phyloP scores from a whole-genome alignment of 2,329 filamentous ascomycete species.

The Escovopsis sp. region DNA sequence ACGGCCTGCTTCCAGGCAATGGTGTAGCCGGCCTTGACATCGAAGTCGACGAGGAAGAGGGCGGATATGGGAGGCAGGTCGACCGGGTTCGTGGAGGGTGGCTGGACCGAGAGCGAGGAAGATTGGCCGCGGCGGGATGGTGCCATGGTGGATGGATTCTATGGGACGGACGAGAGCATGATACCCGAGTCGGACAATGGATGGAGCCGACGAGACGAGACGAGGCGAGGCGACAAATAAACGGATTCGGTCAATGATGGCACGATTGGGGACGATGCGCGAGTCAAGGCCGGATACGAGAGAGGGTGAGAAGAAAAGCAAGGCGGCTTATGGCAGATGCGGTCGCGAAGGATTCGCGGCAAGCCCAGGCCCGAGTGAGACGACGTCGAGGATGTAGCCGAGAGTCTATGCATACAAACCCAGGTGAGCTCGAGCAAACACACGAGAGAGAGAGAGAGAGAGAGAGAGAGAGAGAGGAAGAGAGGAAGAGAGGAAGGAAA shows the following conservation, averaged over 20 bases:
- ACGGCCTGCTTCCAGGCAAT: slow-evolving; percentile 74
- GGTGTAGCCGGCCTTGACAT: slow-evolving; percentile 83
- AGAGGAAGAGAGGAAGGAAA: background rate
- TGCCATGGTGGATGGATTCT: slow-evolving; percentile 19
- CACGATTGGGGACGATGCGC: too few relatives aligned
- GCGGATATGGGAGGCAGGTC: slow-evolving; percentile 43
- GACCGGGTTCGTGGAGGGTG: slow-evolving; percentile 14
- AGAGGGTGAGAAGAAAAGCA: background rate
- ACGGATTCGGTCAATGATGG: background rate
- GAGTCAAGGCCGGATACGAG: background rate
- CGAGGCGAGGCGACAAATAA: background rate
- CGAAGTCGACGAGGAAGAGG: slow-evolving; percentile 80
- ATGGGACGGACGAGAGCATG: slow-evolving; percentile 14
- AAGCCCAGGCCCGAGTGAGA: background rate
- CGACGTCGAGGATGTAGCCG: background rate
- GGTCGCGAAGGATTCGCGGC: background rate
- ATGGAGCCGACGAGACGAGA: background rate
- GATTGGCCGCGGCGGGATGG: slow-evolving; percentile 25
- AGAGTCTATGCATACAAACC: background rate
- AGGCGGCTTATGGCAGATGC: background rate
- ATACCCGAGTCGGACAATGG: slow-evolving; percentile 6
- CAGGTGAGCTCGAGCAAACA: background rate
- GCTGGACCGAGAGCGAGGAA: slow-evolving; percentile 23
- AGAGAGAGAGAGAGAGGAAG: background rate
- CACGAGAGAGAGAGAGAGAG: background rate